Base-by-base conservation (phyloP, 1,284 basidiomycete genomes). In the Ganoderma resinaceum region DNA sequence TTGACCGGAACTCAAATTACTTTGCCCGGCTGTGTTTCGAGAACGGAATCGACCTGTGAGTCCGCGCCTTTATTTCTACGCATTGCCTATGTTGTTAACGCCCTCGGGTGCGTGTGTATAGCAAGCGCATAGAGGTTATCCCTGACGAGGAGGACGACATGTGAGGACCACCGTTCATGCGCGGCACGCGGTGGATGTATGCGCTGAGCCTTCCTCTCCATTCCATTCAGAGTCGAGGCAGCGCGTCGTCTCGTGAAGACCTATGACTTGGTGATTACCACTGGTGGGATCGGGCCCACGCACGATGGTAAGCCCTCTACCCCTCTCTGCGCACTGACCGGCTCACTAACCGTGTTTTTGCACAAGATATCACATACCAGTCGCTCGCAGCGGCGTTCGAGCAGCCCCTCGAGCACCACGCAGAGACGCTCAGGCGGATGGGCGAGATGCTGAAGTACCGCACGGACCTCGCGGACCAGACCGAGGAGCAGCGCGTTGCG, bases 81-180 rank as follows among this genome's bases (percentile, higher is more conserved):
- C 12, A 5, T 14, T 33, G 23, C 43, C 40, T 23, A 14, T 12
- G 4, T 53, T 9, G 46, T n/a, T 55, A 33, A 69, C 55, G 29
- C 59, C 52, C 31, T 58, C 26, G 20, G 63, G 20, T 65, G 53
- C 26, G 18, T 60, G 6, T 38, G 55, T 62, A 26, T 75, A 95
- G 93, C 70, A 95, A 95, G 80, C 88, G 92, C 46, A 90, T 98
- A 76, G 95, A 98, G 76, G 95, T 98, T 62, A 93, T 99, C 63
- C 85, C 97, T 0, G 97, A 98, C 77, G 91, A 96, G 65, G 93
- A 96, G 77, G 89, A 89, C 12, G 92, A 96, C 78, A 98, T 98
- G 94, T 95, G 76, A 73, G 91, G 26, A 53, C 52, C 80, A n/a
- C 58, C 7, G 60, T 42, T 49, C 61, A 42, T 35, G 65, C 62